Conservation (phyloP, 768 basidiomycete species). For the Pulveroboletus sp. region DNA sequence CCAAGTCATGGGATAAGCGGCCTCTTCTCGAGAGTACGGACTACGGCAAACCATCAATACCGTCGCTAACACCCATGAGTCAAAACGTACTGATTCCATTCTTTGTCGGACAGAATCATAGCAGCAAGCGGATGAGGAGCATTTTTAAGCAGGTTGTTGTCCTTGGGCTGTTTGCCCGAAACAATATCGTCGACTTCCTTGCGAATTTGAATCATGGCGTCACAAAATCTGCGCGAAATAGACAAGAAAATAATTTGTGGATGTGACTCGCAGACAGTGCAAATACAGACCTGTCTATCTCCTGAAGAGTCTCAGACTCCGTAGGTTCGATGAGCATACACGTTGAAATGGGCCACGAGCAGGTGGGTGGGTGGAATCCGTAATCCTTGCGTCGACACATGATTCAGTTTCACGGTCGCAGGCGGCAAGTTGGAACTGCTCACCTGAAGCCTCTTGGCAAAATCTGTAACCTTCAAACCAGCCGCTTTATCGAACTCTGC, state of each 20-base stretch:
- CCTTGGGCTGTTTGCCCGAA: slow-evolving; percentile 82
- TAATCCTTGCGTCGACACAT: slow-evolving; percentile 55
- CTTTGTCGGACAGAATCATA: slow-evolving; percentile 64
- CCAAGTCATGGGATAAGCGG: slow-evolving; percentile 87
- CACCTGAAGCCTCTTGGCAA: slow-evolving; percentile 93
- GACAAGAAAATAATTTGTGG: not conserved
- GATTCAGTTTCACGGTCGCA: not conserved
- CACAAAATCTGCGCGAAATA: slow-evolving; percentile 70
- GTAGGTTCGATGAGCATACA: slow-evolving; percentile 99
- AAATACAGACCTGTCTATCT: slow-evolving; percentile 71
- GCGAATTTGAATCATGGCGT: slow-evolving; percentile 97
- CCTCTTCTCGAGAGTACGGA: slow-evolving; percentile 86
- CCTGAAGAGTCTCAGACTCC: slow-evolving; percentile 91
- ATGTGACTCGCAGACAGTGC: not conserved
- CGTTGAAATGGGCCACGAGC: slow-evolving; percentile 96
- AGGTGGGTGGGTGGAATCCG: slow-evolving; percentile 96
- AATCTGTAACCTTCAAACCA: slow-evolving; percentile 91
- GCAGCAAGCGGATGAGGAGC: slow-evolving; percentile 88
- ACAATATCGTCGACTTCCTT: slow-evolving; percentile 87
- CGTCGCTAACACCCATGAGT: not conserved
- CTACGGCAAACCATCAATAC: slow-evolving; percentile 36
- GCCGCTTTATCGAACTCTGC: slow-evolving; percentile 91
- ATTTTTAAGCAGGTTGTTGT: slow-evolving; percentile 90
- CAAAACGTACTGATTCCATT: slow-evolving; percentile 78
- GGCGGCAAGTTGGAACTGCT: not conserved